Conservation (phyloP, 1,284 basidiomycete genomes). For the Volvariella volvacea region DNA sequence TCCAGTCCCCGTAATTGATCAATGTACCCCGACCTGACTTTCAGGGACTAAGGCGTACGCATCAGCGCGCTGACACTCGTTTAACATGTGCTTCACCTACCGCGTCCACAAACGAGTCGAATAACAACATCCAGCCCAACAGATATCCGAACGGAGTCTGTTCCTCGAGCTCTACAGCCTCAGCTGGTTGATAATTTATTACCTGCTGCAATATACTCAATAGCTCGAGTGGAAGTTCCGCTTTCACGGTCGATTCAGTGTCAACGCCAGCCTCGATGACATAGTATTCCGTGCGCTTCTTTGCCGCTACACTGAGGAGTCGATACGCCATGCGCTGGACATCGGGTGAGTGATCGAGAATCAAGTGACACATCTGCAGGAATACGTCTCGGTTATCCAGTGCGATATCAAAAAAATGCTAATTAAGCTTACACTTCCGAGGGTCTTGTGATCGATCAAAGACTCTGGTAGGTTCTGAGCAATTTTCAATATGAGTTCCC, state of each 20-base stretch:
- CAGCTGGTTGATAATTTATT: slow-evolving; percentile 32
- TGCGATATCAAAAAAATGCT: background rate
- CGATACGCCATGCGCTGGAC: slow-evolving; percentile 71
- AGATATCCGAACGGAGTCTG: slow-evolving; percentile 56
- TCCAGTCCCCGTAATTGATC: slow-evolving; percentile 75
- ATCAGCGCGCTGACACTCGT: slow-evolving; percentile 8
- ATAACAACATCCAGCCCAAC: slow-evolving; percentile 86
- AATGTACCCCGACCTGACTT: slow-evolving; percentile 76
- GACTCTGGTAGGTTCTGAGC: slow-evolving; percentile 60
- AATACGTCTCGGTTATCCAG: background rate
- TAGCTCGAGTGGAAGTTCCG: slow-evolving; percentile 61
- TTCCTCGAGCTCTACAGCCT: slow-evolving; percentile 26
- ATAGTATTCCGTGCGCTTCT: slow-evolving; percentile 67
- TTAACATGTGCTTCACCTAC: slow-evolving; percentile 39
- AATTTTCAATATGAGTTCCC: slow-evolving; percentile 60
- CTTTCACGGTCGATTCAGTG: slow-evolving; percentile 40
- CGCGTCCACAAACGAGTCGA: slow-evolving; percentile 84
- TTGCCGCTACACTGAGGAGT: slow-evolving; percentile 57
- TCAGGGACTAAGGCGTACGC: slow-evolving; percentile 54
- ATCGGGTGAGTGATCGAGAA: slow-evolving; percentile 56
- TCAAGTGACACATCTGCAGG: slow-evolving; percentile 66
- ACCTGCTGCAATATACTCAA: slow-evolving; percentile 54
- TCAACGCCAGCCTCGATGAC: slow-evolving; percentile 85
- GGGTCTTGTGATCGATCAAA: slow-evolving; percentile 57
- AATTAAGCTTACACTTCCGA: slow-evolving; percentile 45